Evolutionary conservation across 2,329 filamentous ascomycete species (phyloP).

Genomic region (Sporothrix curviconia): DNA sequence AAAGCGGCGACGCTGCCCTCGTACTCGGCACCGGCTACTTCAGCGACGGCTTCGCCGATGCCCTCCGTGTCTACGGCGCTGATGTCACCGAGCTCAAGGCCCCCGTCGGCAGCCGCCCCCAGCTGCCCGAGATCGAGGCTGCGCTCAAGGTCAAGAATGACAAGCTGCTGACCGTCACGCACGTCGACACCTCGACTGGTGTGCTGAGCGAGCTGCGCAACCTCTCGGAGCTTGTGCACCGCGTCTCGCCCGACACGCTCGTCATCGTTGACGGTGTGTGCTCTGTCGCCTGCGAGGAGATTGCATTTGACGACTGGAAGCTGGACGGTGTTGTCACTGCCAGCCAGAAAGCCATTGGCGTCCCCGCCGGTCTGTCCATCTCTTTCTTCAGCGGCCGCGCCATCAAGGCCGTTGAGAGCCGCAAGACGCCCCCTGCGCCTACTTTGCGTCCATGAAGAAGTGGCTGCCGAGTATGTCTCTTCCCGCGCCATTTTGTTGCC

Average conservation of each 20-base stretch:
- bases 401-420: slow-evolving; percentile 69
- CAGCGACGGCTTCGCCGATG: slow-evolving; percentile 88
- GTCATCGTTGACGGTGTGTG: slow-evolving; percentile 94
- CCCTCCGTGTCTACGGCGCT: slow-evolving; percentile 83
- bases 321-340: slow-evolving; percentile 90
- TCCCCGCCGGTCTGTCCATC: slow-evolving; percentile 88
- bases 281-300: slow-evolving; percentile 93
- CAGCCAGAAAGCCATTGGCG: slow-evolving; percentile 94
- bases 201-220: slow-evolving; percentile 86
- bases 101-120: slow-evolving; percentile 78
- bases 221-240: slow-evolving; percentile 73
- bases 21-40: slow-evolving; percentile 98
- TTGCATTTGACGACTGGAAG: slow-evolving; percentile 91
- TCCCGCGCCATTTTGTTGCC: too few relatives aligned
- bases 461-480: slow-evolving; percentile 75
- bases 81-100: slow-evolving; percentile 86
- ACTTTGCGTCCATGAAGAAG: slow-evolving; percentile 96
- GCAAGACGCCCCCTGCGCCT: slow-evolving; percentile 80
- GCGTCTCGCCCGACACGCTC: slow-evolving; percentile 83
- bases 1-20: slow-evolving; percentile 82
- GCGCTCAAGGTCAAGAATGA: slow-evolving; percentile 86
- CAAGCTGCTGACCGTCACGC: slow-evolving; percentile 90
- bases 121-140: slow-evolving; percentile 80
- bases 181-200: slow-evolving; percentile 95
- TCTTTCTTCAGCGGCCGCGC: slow-evolving; percentile 88